Conservation (phyloP, 345 rosid genomes). For the Citrus sinensis region DNA sequence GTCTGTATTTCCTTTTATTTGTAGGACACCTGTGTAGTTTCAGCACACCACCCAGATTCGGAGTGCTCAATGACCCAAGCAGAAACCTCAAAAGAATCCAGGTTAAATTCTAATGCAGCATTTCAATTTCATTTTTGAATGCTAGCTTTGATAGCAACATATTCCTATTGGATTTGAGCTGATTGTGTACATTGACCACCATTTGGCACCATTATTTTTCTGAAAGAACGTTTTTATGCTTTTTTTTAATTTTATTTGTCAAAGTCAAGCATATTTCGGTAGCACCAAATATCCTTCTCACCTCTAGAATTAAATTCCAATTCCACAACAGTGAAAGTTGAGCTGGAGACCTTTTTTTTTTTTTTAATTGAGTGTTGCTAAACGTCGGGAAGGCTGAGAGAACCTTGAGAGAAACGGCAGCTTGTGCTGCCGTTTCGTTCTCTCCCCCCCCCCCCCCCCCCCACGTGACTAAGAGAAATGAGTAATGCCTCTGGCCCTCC, state of each 20-base stretch:
- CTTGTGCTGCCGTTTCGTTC: too few species aligned
- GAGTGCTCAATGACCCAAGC: slow-evolving; percentile 51
- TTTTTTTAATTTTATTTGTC: not conserved
- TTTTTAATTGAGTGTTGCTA: not conserved
- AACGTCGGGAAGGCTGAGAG: too few species aligned
- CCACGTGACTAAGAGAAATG: too few species aligned
- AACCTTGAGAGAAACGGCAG: too few species aligned
- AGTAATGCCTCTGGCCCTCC: too few species aligned
- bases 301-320: not conserved
- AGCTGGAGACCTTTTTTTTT: not conserved
- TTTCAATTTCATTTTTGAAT: slow-evolving; percentile 6
- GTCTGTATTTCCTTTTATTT: not conserved
- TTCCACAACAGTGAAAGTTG: not conserved
- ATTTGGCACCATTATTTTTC: not conserved
- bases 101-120: slow-evolving; percentile 10
- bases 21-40: slow-evolving; percentile 34
- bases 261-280: not conserved
- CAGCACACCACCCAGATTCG: slow-evolving; percentile 35
- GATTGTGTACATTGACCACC: not conserved
- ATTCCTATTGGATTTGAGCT: not conserved
- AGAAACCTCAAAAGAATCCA: slow-evolving; percentile 23
- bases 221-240: not conserved
- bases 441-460: too few species aligned
- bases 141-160: not conserved
- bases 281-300: not conserved